These are phyloP conservation scores for Micromonas pusilla DNA, from an alignment of 139 green algal species.

Conservation along the genomic window DNA sequence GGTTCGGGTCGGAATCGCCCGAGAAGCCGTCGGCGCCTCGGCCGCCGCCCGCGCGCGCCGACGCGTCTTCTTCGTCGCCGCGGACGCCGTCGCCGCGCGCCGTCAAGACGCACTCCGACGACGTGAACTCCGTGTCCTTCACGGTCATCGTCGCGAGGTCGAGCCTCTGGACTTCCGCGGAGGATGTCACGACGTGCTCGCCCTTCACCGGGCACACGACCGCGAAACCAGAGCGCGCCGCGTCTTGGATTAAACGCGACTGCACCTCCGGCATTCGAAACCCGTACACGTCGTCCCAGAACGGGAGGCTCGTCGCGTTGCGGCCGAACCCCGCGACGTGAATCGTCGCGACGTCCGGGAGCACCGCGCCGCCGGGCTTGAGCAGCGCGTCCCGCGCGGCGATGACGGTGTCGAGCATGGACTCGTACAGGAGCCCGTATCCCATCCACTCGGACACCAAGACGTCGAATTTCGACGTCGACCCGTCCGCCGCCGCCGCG, in stretches of 20 bases:
- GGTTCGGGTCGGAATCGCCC: too few species aligned
- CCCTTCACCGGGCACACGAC: conserved; percentile 52
- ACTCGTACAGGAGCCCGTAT: conserved; percentile 95
- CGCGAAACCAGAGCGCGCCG: conserved; percentile 35
- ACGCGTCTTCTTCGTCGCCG: not conserved
- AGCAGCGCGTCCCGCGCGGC: conserved; percentile 61
- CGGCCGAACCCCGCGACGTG: conserved; percentile 54
- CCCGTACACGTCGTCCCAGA: conserved; percentile 88
- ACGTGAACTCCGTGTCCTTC: conserved; percentile 76
- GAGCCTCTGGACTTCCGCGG: conserved; percentile 36
- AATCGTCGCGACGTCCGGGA: conserved; percentile 78
- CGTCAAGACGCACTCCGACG: conserved; percentile 53
- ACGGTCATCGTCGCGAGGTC: conserved; percentile 63
- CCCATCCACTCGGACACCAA: conserved; percentile 97
- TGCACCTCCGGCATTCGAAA: conserved; percentile 72
- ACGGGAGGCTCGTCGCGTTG: conserved; percentile 49
- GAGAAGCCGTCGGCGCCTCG: conserved; percentile 7
- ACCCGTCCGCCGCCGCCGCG: too few species aligned
- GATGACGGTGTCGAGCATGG: conserved; percentile 85
- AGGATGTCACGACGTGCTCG: conserved; percentile 42
- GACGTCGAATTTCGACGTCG: conserved; percentile 54
- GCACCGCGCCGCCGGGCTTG: conserved; percentile 74
- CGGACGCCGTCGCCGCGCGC: not conserved
- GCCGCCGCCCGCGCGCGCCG: not conserved
- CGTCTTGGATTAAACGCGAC: conserved; percentile 39